Base-by-base conservation (phyloP, 228 moss, liverwort and hornwort genomes). In the Sphagnum magellanicum region DNA sequence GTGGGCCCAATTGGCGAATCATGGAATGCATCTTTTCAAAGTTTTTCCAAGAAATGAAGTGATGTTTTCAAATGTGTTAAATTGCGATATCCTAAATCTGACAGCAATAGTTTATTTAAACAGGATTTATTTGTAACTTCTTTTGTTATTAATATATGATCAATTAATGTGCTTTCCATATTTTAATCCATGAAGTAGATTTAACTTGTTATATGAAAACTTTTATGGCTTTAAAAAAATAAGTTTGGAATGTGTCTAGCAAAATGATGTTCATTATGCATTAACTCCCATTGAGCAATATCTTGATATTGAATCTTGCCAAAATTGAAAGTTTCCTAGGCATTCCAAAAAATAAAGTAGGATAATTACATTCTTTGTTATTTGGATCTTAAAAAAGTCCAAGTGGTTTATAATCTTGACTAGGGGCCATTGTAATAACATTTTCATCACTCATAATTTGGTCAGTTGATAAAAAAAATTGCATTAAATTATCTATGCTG, bases 191-290 rank as follows among this genome's bases (percentile, higher is more conserved):
- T 4, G 46, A 65, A 4, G 65, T 48, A 10, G 65, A 65, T 12
- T 48, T 4, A 10, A 65, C 65, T 48, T 10, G 14, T 10, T 7
- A 11, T 65, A 65, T 65, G 65, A 50, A 49, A 8, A 65, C n/a
- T n/a, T 65, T 65, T 10, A 50, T 65, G 8, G 65, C 65, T 65
- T 65, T 65, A 49, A 65, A 63, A 32, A 9, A 65, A 48, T 6
- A 65, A 8, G 13, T 50, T 65, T 65, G 50, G 65, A 47, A 65
- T 65, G 49, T 65, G 65, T 10, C 0, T 48, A 49, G 50, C 65
- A 65, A 65, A 65, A 16, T 65, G 12, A 11, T 10, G 32, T 5
- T 65, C 10, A 10, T 48, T 12, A 12, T 47, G 5, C 4, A 6
- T 5, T 16, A 65, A 12, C 12, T 65, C 49, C 65, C 65, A 65